Evolutionary conservation across 805 yeast genomes (phyloP).

Genomic region (Tetrapisispora phaffii): DNA sequence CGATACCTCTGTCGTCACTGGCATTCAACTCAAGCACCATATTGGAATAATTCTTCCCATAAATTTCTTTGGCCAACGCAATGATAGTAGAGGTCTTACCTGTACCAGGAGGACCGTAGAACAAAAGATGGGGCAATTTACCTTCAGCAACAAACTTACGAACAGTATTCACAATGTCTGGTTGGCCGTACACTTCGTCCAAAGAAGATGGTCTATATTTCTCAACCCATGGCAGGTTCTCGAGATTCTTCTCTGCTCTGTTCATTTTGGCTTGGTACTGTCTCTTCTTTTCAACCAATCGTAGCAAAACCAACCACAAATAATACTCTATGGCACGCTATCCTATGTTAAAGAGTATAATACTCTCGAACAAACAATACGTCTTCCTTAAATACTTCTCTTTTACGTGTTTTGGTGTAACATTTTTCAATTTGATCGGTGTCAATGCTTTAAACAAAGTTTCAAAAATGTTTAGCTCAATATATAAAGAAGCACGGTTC

Average conservation of each 20-base stretch:
- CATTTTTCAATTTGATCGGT: no score
- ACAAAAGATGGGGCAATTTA: constrained; percentile 78
- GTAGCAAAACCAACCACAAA: no score
- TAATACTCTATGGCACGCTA: no score
- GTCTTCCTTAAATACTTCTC: no score
- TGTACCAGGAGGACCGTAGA: constrained; percentile 94
- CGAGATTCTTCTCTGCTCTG: constrained; percentile 17
- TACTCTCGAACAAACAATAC: no score
- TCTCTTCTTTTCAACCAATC: no score
- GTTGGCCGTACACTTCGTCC: constrained; percentile 87
- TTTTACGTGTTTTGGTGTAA: no score
- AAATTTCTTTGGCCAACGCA: constrained; percentile 79
- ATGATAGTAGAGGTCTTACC: constrained; percentile 85
- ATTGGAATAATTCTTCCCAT: constrained; percentile 70
- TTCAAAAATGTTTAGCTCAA: no score
- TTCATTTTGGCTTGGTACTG: neutral
- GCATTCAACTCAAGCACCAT: constrained; percentile 95
- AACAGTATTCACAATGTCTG: constrained; percentile 75
- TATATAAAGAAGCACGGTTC: no score
- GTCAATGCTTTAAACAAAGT: no score
- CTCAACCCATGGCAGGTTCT: constrained; percentile 82
- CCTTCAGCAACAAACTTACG: constrained; percentile 76
- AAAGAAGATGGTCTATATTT: constrained; percentile 82
- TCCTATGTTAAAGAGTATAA: no score
- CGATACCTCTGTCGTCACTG: constrained; percentile 94